phyloP scores from a whole-genome alignment of 306 rosid genomes.

The Vicia villosa region DNA sequence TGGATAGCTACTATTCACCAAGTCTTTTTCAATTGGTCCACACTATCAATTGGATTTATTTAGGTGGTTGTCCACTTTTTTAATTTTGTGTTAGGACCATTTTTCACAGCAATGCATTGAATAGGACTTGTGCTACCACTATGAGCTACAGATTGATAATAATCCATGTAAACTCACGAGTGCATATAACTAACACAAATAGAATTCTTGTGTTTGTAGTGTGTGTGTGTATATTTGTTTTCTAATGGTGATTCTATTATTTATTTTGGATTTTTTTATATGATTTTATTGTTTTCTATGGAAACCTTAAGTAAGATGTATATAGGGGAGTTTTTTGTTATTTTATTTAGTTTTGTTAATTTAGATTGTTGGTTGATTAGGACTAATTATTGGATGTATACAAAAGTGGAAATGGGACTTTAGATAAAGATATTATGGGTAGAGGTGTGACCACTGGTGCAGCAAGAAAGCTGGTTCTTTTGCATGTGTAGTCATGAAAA shows the following conservation, averaged over 20 bases:
- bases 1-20: conserved; percentile 23
- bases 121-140: conserved; percentile 30
- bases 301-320: neutral
- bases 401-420: conserved; percentile 35
- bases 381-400: neutral
- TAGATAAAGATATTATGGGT: conserved; percentile 17
- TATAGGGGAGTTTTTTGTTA: neutral
- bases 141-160: neutral
- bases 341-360: neutral
- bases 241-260: neutral
- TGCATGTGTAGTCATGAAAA: neutral
- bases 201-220: too few relatives aligned
- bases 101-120: conserved; percentile 39
- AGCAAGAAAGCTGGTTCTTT: conserved; percentile 19
- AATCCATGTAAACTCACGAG: neutral
- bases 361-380: neutral
- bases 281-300: neutral
- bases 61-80: conserved; percentile 42
- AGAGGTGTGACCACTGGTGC: conserved; percentile 23
- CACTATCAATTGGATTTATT: conserved; percentile 36
- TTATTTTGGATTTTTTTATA: neutral
- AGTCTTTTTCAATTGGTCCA: conserved; percentile 42
- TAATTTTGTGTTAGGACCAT: conserved; percentile 42
- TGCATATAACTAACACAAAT: neutral
- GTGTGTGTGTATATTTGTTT: neutral